These are phyloP conservation scores for Cadophora gregata DNA, from an alignment of 2,329 filamentous ascomycete species.

Conservation along the genomic window DNA sequence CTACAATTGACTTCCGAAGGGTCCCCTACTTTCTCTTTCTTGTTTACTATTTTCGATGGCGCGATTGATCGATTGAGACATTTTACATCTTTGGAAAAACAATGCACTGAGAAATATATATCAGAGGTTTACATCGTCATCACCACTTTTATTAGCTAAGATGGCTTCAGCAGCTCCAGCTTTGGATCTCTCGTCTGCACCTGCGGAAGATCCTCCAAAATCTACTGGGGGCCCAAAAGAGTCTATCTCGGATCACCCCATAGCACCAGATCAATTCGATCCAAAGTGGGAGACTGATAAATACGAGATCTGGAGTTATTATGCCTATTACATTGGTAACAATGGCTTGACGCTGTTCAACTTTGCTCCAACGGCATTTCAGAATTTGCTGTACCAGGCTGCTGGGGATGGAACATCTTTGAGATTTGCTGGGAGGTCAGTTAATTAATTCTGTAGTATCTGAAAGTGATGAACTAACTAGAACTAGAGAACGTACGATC, in stretches of 20 bases:
- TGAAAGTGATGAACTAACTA: not conserved
- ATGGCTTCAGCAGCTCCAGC: conserved; percentile 32
- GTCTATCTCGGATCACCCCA: conserved; percentile 47
- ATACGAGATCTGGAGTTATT: conserved; percentile 25
- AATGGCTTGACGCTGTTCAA: conserved; percentile 24
- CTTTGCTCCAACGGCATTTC: conserved; percentile 20
- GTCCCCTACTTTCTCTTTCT: not conserved
- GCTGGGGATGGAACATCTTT: conserved; percentile 19
- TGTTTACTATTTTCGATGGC: conserved; percentile 3
- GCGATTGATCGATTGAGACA: not conserved
- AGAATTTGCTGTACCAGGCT: conserved; percentile 23
- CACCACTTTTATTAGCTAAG: not conserved
- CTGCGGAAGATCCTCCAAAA: conserved; percentile 30
- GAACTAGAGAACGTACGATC: conserved; percentile 49
- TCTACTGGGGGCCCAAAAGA: not conserved
- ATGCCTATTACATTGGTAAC: conserved; percentile 28
- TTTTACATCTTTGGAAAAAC: not conserved
- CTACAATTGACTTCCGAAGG: not conserved
- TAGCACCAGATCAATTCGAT: conserved; percentile 61
- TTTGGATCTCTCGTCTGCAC: conserved; percentile 27
- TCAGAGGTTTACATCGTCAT: not conserved
- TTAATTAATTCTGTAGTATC: not conserved
- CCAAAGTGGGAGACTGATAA: conserved; percentile 36
- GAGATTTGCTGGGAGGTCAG: conserved; percentile 14
- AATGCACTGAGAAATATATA: not conserved